Evolutionary conservation across 2,329 filamentous ascomycete species (phyloP), one percentile per base, ranked within the genome.

Genomic region (Penicillium sp.): DNA sequence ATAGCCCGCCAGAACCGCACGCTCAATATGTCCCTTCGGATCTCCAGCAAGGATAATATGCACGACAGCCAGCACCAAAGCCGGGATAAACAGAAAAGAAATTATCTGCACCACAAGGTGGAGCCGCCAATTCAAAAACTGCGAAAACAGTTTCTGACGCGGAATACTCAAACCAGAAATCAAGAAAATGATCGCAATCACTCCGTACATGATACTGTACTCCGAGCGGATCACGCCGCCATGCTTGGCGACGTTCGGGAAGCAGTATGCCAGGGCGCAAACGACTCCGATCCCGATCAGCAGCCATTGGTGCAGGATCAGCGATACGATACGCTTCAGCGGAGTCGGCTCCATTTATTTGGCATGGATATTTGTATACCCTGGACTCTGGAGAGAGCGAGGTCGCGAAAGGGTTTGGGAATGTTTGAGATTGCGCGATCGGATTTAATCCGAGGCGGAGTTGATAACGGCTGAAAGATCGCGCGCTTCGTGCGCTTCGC

Each of bases 141-240:
- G 88, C 48, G 77, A 73, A 41, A 81, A 72, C 9, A 90, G 75
- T 61, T 88, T 83, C 32, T 79, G 76, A 0, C 83, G 84, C 7
- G 86, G 80, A 16, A 90, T 81, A 48, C 88, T 88, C 62, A 89
- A 79, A 3, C 88, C 88, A 51, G 86, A 89, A 60, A 89, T 79
- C 53, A 90, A 76, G 69, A 90, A 90, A 62, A 90, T 88, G 63
- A 89, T 72, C 16, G 81, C 83, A 29, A 90, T 85, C 18, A 81
- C 84, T 31, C 87, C 85, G 67, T 90, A 90, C 29, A 89, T 78
- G 50, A 89, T 73, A 8, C 77, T 71, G 13, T 74, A 73, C 49
- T 75, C 69, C 4, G 73, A 69, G 14, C 66, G 67, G 56, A 75
- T 75, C 13, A 66, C 62, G 31, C 73, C 73, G 40, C 73, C 77